Percentiles rank a stretch among this genome's conserved stretches.
These are phyloP conservation scores for Penicillium sp. DNA, from an alignment of 2,329 filamentous ascomycete genomes.

Conservation along the genomic window DNA sequence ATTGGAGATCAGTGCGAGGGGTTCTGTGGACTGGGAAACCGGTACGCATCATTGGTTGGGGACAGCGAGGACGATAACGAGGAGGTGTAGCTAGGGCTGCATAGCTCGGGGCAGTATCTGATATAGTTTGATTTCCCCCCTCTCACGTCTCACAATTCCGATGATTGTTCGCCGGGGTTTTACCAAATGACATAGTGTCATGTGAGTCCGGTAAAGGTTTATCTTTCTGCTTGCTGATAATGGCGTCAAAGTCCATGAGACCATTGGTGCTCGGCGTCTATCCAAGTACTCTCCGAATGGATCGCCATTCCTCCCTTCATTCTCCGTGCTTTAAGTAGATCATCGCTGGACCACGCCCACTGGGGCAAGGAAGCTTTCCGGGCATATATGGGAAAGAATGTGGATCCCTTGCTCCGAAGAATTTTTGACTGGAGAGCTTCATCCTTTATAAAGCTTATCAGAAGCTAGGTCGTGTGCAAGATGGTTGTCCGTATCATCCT, in stretches of 20 bases:
- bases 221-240: background rate
- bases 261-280: background rate
- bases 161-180: background rate
- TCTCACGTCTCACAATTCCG: background rate
- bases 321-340: conserved; percentile 16
- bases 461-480: background rate
- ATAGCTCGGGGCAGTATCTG: conserved; percentile 3
- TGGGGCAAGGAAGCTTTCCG: conserved; percentile 4
- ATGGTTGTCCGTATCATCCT: background rate
- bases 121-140: background rate
- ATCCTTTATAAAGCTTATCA: conserved; percentile 21
- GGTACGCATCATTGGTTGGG: conserved; percentile 39
- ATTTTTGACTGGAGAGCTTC: conserved; percentile 2
- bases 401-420: conserved; percentile 27
- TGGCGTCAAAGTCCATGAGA: background rate
- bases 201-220: background rate
- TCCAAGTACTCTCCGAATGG: background rate
- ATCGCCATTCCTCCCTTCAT: conserved; percentile 32
- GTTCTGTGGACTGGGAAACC: conserved; percentile 47
- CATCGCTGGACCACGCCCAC: conserved; percentile 12
- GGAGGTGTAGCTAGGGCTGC: conserved; percentile 4
- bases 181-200: conserved; percentile 5
- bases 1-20: conserved; percentile 37
- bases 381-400: conserved; percentile 24
- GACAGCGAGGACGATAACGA: conserved; percentile 17